Conservation (phyloP, 495 filamentous ascomycete genomes). For the Trichocladium uniseriatum region DNA sequence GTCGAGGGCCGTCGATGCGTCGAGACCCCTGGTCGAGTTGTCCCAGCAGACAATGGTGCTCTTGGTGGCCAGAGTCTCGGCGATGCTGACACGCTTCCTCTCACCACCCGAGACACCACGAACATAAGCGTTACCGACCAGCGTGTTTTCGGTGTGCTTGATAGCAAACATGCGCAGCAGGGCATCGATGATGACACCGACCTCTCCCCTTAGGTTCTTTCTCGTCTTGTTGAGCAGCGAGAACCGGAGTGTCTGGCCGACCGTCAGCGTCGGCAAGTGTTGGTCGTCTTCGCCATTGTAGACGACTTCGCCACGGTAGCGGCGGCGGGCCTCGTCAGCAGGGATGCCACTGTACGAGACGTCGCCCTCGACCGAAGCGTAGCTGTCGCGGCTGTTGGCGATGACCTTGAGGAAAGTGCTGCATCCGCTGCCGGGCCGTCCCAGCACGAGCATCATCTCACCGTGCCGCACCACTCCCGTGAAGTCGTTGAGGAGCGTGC, state of each 20-base stretch:
- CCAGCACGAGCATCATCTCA: slow-evolving; percentile 75
- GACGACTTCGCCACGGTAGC: slow-evolving; percentile 72
- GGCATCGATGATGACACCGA: slow-evolving; percentile 58
- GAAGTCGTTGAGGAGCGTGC: slow-evolving; percentile 64
- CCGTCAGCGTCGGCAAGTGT: slow-evolving; percentile 69
- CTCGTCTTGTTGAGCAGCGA: slow-evolving; percentile 77
- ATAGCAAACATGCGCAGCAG: slow-evolving; percentile 72
- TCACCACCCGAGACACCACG: slow-evolving; percentile 60
- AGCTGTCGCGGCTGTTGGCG: slow-evolving; percentile 58
- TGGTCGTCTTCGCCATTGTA: slow-evolving; percentile 78
- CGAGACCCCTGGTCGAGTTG: slow-evolving; percentile 73
- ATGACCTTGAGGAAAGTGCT: slow-evolving; percentile 72
- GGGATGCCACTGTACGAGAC: slow-evolving; percentile 71
- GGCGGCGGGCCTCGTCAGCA: slow-evolving; percentile 54
- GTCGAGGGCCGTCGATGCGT: slow-evolving; percentile 70
- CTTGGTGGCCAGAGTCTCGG: slow-evolving; percentile 38
- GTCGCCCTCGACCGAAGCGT: slow-evolving; percentile 59
- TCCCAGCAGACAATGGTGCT: slow-evolving; percentile 50
- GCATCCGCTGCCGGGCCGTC: slow-evolving; percentile 71
- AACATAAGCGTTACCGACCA: slow-evolving; percentile 76
- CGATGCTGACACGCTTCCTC: slow-evolving; percentile 48
- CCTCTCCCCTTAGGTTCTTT: slow-evolving; percentile 56
- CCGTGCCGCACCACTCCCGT: slow-evolving; percentile 69
- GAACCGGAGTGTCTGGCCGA: slow-evolving; percentile 74
- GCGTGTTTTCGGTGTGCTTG: slow-evolving; percentile 67